Conservation (phyloP, 2,329 filamentous ascomycete species). For the Lachnellula arida region DNA sequence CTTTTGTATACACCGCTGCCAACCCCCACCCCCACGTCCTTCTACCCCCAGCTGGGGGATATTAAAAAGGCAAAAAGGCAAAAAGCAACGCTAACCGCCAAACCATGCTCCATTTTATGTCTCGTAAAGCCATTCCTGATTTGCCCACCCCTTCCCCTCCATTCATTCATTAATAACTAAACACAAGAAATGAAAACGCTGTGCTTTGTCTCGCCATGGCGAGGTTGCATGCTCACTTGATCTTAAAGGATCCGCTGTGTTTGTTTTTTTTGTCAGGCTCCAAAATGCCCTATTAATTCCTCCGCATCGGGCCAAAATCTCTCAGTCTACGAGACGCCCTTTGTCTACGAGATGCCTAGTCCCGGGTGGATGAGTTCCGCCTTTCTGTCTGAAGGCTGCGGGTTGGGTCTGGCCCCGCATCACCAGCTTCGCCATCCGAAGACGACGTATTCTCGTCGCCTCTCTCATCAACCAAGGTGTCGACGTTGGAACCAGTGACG, state of each 20-base stretch:
- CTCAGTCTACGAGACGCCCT: background rate
- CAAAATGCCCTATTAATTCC: background rate
- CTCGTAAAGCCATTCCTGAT: slow-evolving; percentile 15
- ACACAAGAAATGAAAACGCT: slow-evolving; percentile 1
- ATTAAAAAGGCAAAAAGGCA: slow-evolving; percentile 6
- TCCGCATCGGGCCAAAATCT: background rate
- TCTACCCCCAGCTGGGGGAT: background rate
- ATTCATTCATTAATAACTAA: slow-evolving; percentile 11
- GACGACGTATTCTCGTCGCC: background rate
- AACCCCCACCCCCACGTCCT: background rate
- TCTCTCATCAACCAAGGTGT: slow-evolving; percentile 17
- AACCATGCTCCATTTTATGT: slow-evolving; percentile 24
- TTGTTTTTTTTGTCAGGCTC: background rate
- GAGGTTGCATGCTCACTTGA: background rate
- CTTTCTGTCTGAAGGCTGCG: background rate
- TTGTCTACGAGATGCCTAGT: background rate
- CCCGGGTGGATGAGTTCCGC: background rate
- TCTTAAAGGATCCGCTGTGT: background rate
- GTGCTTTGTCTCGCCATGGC: background rate
- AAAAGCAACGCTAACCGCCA: slow-evolving; percentile 25
- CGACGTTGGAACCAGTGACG: slow-evolving; percentile 3
- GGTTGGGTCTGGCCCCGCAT: background rate
- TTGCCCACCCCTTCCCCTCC: slow-evolving; percentile 9
- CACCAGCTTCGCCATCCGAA: background rate
- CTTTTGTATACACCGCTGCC: slow-evolving; percentile 12